Percentiles rank a stretch among this genome's conserved stretches.
Conservation (phyloP, 164 flowering plant species). For the Paratinospora sagittata region DNA sequence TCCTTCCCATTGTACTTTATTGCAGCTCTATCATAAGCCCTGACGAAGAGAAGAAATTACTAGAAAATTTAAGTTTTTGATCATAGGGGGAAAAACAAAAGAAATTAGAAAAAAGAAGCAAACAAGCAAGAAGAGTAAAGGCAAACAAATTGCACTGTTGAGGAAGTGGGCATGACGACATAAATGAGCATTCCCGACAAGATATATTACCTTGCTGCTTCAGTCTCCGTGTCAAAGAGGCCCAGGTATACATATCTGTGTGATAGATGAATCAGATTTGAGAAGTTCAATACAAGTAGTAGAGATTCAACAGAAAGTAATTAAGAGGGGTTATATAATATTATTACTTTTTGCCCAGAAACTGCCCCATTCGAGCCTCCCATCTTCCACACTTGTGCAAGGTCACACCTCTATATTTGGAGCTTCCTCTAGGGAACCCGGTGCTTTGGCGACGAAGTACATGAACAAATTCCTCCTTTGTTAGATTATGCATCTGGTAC, state of each 20-base stretch:
- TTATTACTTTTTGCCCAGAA: constrained; percentile 85
- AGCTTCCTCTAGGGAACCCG: constrained; percentile 93
- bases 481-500: constrained; percentile 78
- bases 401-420: constrained; percentile 93
- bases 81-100: background rate
- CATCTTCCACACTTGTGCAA: constrained; percentile 99
- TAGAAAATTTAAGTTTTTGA: background rate
- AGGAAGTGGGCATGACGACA: background rate
- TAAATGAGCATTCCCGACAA: background rate
- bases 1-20: constrained; percentile 95
- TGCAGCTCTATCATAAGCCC: constrained; percentile 98
- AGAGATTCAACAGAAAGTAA: background rate
- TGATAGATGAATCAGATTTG: background rate
- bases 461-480: constrained; percentile 96
- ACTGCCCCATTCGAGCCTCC: constrained; percentile 99
- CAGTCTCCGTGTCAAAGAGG: constrained; percentile 83
- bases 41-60: constrained; percentile 7
- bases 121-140: background rate
- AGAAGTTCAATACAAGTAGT: background rate
- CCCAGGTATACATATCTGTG: constrained; percentile 90
- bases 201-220: constrained; percentile 78
- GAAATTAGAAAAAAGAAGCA: background rate
- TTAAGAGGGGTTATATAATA: background rate
- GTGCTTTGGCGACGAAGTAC: constrained; percentile 97
- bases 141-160: background rate